Evolutionary conservation across 495 filamentous ascomycete genomes (phyloP).

Genomic region (Aspergillus campestris): DNA sequence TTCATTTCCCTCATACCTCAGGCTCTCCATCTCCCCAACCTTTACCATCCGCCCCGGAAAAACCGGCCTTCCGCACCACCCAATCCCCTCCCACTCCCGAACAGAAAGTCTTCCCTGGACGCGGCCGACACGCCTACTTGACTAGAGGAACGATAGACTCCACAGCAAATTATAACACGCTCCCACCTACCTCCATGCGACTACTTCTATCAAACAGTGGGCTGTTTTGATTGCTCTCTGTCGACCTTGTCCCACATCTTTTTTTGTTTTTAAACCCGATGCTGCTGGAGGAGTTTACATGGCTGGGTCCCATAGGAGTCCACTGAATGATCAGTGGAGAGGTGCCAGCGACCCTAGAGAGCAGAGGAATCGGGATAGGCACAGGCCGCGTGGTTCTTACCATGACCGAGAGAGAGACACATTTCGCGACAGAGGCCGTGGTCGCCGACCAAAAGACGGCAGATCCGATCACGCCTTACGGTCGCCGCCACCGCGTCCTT

Average conservation of each 20-base stretch:
- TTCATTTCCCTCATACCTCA: neutral
- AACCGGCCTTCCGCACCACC: constrained; percentile 29
- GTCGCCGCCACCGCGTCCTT: constrained; percentile 32
- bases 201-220: constrained; percentile 6
- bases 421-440: constrained; percentile 27
- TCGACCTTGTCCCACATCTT: constrained; percentile 1
- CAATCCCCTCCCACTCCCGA: constrained; percentile 14
- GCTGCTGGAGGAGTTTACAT: constrained; percentile 38
- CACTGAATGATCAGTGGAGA: constrained; percentile 52
- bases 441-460: constrained; percentile 21
- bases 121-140: constrained; percentile 20
- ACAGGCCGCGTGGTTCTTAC: constrained; percentile 33
- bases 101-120: constrained; percentile 27
- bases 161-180: constrained; percentile 10
- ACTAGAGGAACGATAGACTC: constrained; percentile 13
- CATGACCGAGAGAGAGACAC: constrained; percentile 30
- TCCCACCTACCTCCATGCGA: constrained; percentile 5
- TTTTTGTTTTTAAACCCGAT: constrained; percentile 26
- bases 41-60: constrained; percentile 23
- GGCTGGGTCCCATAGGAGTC: constrained; percentile 51
- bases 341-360: constrained; percentile 34
- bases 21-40: neutral
- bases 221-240: constrained; percentile 4
- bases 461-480: constrained; percentile 22
- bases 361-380: constrained; percentile 27